phyloP scores from a whole-genome alignment of 2,329 filamentous ascomycete species.

The Cyclaneusma minus region DNA sequence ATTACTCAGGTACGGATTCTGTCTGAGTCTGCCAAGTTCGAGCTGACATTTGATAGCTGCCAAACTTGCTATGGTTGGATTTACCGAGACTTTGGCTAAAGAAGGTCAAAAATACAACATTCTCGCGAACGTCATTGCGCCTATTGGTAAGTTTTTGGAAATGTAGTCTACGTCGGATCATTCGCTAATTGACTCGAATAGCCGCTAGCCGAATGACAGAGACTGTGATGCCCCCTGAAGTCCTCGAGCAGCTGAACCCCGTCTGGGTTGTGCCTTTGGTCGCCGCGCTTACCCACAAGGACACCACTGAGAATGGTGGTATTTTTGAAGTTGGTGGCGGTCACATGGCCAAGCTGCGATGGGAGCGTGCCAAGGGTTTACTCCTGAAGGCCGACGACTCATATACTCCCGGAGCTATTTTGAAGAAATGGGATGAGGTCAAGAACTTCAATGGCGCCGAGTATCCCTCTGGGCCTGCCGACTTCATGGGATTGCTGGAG shows the following conservation, averaged over 20 bases:
- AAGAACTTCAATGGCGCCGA: slow-evolving; percentile 73
- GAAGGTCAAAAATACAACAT: slow-evolving; percentile 98
- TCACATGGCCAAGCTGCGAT: slow-evolving; percentile 82
- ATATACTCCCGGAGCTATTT: slow-evolving; percentile 75
- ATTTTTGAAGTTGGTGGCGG: slow-evolving; percentile 94
- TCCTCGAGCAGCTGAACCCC: slow-evolving; percentile 66
- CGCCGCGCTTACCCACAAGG: slow-evolving; percentile 73
- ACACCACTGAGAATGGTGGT: slow-evolving; percentile 65
- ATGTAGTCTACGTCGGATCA: not conserved
- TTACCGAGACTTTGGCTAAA: slow-evolving; percentile 95
- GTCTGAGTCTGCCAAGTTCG: slow-evolving; percentile 2
- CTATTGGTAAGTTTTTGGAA: no score
- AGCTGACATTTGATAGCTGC: slow-evolving; percentile 39
- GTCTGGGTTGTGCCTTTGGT: slow-evolving; percentile 94
- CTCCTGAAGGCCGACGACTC: slow-evolving; percentile 78
- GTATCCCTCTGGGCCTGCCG: slow-evolving; percentile 70
- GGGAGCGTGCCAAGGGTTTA: slow-evolving; percentile 83
- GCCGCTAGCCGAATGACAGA: slow-evolving; percentile 92
- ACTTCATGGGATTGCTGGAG: slow-evolving; percentile 78
- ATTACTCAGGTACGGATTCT: slow-evolving; percentile 57
- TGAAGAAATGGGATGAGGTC: slow-evolving; percentile 81
- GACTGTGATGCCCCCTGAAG: slow-evolving; percentile 89
- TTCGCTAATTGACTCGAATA: slow-evolving; percentile 17
- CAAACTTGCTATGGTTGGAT: slow-evolving; percentile 88
- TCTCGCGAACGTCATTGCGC: slow-evolving; percentile 83